These are phyloP conservation scores for Biscutella laevigata DNA, from an alignment of 441 rosid genomes.

Conservation along the genomic window DNA sequence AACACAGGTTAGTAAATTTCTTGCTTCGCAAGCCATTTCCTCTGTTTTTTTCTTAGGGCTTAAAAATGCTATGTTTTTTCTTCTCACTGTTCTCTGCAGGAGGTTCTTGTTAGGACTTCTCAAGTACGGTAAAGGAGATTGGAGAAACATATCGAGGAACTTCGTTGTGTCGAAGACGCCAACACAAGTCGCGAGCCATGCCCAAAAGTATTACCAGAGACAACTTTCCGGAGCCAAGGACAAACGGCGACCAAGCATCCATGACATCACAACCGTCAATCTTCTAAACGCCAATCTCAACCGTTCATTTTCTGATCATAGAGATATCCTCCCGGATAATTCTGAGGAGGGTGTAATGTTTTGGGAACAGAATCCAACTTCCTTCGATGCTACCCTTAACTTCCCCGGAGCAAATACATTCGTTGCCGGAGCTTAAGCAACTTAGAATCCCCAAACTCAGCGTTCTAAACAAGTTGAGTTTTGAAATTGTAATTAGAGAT, in stretches of 20 bases:
- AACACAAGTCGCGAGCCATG: slow-evolving; percentile 97
- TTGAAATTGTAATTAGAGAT: slow-evolving; percentile 16
- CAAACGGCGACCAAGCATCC: slow-evolving; percentile 93
- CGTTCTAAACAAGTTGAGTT: slow-evolving; percentile 7
- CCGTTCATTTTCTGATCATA: slow-evolving; percentile 27
- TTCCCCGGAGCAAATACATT: slow-evolving; percentile 7
- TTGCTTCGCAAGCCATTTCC: slow-evolving; percentile 69
- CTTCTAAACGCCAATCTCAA: slow-evolving; percentile 29
- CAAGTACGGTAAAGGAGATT: slow-evolving; percentile 95
- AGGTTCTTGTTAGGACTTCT: too few relatives aligned
- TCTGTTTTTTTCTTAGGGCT: too few relatives aligned
- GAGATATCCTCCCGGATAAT: slow-evolving; percentile 22
- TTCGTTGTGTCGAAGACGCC: slow-evolving; percentile 96
- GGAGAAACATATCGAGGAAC: slow-evolving; percentile 96
- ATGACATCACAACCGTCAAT: slow-evolving; percentile 71
- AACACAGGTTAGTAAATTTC: slow-evolving; percentile 43
- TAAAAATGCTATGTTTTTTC: too few relatives aligned
- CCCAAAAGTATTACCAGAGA: slow-evolving; percentile 89
- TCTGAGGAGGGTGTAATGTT: slow-evolving; percentile 11
- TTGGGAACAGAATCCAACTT: slow-evolving; percentile 9
- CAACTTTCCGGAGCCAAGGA: slow-evolving; percentile 89
- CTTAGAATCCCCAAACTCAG: background rate
- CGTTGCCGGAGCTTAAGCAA: slow-evolving; percentile 13
- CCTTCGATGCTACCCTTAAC: slow-evolving; percentile 17
- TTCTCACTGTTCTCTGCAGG: too few relatives aligned